Evolutionary conservation across 495 filamentous ascomycete genomes (phyloP).

Genomic region (Pseudomonodictys pantanalensis): DNA sequence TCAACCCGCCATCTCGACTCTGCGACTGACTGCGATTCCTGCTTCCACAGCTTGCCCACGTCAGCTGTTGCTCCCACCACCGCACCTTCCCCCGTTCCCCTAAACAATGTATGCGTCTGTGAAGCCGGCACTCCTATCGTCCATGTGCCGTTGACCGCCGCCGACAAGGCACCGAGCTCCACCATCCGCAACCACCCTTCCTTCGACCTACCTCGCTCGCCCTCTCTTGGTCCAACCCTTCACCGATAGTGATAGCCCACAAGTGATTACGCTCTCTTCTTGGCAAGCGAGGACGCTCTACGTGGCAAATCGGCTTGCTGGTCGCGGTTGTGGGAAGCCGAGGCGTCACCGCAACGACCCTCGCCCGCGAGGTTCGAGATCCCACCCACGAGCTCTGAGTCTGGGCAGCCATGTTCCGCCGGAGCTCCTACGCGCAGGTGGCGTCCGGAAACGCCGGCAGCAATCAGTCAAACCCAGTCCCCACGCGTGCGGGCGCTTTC

Average conservation of each 20-base stretch:
- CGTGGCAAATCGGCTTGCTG: background rate
- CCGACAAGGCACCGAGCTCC: background rate
- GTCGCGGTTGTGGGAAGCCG: background rate
- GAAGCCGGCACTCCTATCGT: conserved; percentile 18
- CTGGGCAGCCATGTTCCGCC: conserved; percentile 33
- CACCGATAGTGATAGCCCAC: background rate
- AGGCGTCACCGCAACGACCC: background rate
- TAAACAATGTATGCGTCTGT: conserved; percentile 27
- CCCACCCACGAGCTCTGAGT: background rate
- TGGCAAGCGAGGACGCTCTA: background rate
- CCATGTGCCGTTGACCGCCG: conserved; percentile 27
- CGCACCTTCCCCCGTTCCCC: background rate
- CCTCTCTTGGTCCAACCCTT: background rate
- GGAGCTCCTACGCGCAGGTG: conserved; percentile 76
- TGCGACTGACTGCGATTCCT: background rate
- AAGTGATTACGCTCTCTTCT: background rate
- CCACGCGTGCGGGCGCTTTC: conserved; percentile 54
- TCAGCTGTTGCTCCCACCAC: background rate
- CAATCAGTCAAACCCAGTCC: conserved; percentile 36
- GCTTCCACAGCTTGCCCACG: background rate
- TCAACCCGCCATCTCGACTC: no score
- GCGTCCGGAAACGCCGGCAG: conserved; percentile 61
- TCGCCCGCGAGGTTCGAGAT: background rate
- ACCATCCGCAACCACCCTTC: background rate
- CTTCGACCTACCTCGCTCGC: background rate